These are phyloP conservation scores for Saposhnikovia divaricata DNA, from an alignment of 129 eudicot genomes.

Conservation along the genomic window DNA sequence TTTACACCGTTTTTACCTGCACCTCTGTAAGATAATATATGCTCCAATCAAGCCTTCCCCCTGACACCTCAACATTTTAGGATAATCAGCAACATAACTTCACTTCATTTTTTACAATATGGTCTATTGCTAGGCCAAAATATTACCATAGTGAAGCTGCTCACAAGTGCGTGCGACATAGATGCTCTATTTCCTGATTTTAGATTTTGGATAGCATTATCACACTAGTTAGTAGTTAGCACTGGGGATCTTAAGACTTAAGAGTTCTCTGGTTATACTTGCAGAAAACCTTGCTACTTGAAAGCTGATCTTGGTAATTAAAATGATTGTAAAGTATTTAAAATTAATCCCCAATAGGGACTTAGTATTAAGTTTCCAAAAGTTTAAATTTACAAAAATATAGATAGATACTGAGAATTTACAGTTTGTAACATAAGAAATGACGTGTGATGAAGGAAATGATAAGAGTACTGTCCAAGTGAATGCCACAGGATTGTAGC, in stretches of 20 bases:
- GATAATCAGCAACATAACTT: neutral
- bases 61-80: neutral
- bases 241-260: neutral
- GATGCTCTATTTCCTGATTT: neutral
- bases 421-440: neutral
- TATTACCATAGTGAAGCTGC: neutral
- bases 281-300: neutral
- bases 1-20: neutral
- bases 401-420: neutral
- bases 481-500: neutral
- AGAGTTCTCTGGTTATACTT: neutral
- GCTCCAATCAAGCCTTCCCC: neutral
- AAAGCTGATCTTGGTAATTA: neutral
- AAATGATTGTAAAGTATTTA: neutral
- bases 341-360: neutral
- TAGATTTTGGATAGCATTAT: neutral
- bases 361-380: neutral
- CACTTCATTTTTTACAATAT: neutral
- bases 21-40: neutral
- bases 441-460: neutral
- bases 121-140: neutral
- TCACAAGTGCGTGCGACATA: neutral
- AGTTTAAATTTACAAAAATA: neutral
- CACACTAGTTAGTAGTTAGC: neutral
- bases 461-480: neutral